These are phyloP conservation scores for Sclerotinia sclerotiorum DNA, from an alignment of 2,329 filamentous ascomycete genomes.

Conservation along the genomic window DNA sequence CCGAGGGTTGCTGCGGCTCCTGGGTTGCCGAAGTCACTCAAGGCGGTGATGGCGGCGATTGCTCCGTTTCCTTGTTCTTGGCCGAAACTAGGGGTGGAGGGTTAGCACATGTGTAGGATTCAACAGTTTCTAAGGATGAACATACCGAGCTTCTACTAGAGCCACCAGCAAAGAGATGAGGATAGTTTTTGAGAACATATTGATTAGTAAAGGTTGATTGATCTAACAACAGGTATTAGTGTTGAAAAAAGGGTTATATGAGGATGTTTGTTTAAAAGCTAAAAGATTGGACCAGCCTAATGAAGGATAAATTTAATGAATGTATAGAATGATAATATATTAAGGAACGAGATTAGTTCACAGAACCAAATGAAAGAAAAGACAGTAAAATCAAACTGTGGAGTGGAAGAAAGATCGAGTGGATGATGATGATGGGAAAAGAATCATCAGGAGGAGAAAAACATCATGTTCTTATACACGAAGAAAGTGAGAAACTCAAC, in stretches of 20 bases:
- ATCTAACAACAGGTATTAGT: conserved; percentile 23
- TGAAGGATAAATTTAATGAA: conserved; percentile 33
- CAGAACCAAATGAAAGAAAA: conserved; percentile 39
- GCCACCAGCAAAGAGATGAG: conserved; percentile 34
- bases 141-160: conserved; percentile 39
- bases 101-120: not conserved
- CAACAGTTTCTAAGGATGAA: not conserved
- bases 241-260: not conserved
- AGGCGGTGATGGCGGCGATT: conserved; percentile 53
- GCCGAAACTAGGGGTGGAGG: conserved; percentile 49
- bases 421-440: conserved; percentile 1
- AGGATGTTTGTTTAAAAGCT: conserved; percentile 12
- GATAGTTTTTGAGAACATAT: conserved; percentile 36
- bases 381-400: conserved; percentile 19
- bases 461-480: conserved; percentile 10
- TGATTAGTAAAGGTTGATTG: conserved; percentile 22
- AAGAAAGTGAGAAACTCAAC: not conserved
- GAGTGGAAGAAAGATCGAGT: conserved; percentile 15
- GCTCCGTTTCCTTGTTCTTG: conserved; percentile 55
- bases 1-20: conserved; percentile 64
- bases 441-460: not conserved
- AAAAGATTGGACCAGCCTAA: conserved; percentile 35
- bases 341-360: conserved; percentile 31
- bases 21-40: conserved; percentile 55
- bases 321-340: conserved; percentile 23